These are phyloP conservation scores for Diaporthe amygdali DNA, from an alignment of 2,329 filamentous ascomycete genomes.

Conservation along the genomic window DNA sequence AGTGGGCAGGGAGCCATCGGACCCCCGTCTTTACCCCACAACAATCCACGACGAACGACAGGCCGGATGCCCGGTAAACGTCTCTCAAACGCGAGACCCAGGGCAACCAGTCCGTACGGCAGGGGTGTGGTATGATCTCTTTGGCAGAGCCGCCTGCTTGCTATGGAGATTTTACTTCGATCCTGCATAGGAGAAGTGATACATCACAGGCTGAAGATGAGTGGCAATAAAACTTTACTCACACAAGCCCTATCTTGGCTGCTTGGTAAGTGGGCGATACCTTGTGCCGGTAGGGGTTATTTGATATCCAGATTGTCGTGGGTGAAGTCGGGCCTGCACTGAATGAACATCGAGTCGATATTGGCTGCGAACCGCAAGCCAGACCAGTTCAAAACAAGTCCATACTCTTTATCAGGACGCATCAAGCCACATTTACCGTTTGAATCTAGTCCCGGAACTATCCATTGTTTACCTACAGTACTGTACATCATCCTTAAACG, in stretches of 20 bases:
- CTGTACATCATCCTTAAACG: background rate
- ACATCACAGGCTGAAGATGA: background rate
- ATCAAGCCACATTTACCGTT: background rate
- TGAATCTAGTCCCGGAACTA: background rate
- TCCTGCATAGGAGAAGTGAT: slow-evolving; percentile 11
- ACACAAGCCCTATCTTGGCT: background rate
- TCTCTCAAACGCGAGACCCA: background rate
- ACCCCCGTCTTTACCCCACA: background rate
- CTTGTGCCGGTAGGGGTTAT: background rate
- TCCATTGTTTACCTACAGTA: background rate
- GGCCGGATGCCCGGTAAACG: background rate
- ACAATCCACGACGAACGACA: background rate
- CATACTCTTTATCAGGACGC: background rate
- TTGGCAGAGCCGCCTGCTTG: background rate
- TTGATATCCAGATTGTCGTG: background rate
- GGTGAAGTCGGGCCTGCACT: background rate
- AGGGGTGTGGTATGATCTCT: background rate
- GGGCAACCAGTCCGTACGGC: background rate
- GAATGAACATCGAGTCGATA: background rate
- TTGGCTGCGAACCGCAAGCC: background rate
- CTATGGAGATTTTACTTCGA: background rate
- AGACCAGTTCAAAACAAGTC: background rate
- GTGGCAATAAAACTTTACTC: background rate
- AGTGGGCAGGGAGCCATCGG: background rate
- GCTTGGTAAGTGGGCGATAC: background rate